Evolutionary conservation across 495 filamentous ascomycete genomes (phyloP), one percentile per base, ranked within the genome.

Genomic region (Aspergillus indologenus): DNA sequence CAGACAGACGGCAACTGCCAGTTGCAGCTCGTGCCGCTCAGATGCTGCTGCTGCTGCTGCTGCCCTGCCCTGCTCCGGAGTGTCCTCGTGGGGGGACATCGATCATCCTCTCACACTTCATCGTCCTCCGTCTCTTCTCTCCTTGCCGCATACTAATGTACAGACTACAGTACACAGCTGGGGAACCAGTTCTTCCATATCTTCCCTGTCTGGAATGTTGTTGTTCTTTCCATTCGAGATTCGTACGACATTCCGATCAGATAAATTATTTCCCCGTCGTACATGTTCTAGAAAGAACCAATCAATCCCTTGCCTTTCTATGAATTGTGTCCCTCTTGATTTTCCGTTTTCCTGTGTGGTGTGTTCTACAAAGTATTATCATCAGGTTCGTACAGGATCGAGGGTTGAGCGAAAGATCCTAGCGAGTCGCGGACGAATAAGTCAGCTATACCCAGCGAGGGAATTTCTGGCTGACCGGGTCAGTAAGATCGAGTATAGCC

Each of bases 181-280:
- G 34, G 34, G 34, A 40, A 40, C 3, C 34, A 40, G 34, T 43
- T 43, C 43, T 54, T 54, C 14, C 34, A 40, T 50, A 40, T 56
- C 20, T 47, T 56, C 43, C n/a, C 54, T 56, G 22, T 47, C 45
- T 31, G 23, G 54, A 21, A 34, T 15, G 34, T 14, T 7, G 34
- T 40, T 40, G 34, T 22, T 21, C 11, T 40, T 34, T 31, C n/a
- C n/a, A n/a, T n/a, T 52, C 40, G n/a, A 58, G 61, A 62, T 62
- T 57, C 56, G 61, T 62, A 57, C 53, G 26, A 62, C 61, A 59
- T 62, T 58, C 59, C 49, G 42, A 56, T 53, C 52, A 52, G 55
- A 47, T 18, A 53, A 43, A 29, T 46, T 48, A 31, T 26, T 22
- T 44, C 47, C 20, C 45, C 48, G 47, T 43, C 18, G 40, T 58